Evolutionary conservation across 2,329 filamentous ascomycete genomes (phyloP).

Genomic region (Epichloe elymi): DNA sequence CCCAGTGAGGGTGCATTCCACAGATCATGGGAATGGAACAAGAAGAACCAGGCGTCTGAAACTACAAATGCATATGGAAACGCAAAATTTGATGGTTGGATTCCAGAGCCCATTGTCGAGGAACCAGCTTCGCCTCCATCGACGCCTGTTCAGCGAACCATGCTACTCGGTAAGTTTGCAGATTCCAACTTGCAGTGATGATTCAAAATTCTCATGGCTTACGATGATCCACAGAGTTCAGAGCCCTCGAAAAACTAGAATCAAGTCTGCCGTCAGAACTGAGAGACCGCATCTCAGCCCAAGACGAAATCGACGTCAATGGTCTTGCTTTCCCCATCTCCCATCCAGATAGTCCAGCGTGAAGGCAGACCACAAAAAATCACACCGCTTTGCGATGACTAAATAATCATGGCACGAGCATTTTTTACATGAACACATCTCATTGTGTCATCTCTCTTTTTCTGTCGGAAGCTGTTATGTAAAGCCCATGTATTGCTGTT

Average conservation of each 20-base stretch:
- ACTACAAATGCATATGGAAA: background rate
- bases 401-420: background rate
- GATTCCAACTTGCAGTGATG: background rate
- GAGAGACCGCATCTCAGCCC: background rate
- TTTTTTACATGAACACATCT: background rate
- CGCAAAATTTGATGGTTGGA: conserved; percentile 6
- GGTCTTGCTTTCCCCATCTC: background rate
- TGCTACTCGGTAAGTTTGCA: conserved; percentile 18
- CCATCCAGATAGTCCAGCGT: background rate
- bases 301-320: background rate
- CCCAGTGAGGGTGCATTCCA: conserved; percentile 1
- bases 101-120: conserved; percentile 22
- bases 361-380: background rate
- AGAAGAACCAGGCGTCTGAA: background rate
- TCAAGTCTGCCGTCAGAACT: background rate
- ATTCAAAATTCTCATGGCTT: background rate
- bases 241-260: background rate
- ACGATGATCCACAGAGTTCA: background rate
- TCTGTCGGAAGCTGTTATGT: background rate
- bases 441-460: background rate
- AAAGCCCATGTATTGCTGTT: background rate
- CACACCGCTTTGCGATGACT: no score
- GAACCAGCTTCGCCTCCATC: conserved; percentile 17
- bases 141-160: conserved; percentile 12
- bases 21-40: conserved; percentile 1